phyloP scores from a whole-genome alignment of 148 eudicot species.

The Nepenthes gracilis region DNA sequence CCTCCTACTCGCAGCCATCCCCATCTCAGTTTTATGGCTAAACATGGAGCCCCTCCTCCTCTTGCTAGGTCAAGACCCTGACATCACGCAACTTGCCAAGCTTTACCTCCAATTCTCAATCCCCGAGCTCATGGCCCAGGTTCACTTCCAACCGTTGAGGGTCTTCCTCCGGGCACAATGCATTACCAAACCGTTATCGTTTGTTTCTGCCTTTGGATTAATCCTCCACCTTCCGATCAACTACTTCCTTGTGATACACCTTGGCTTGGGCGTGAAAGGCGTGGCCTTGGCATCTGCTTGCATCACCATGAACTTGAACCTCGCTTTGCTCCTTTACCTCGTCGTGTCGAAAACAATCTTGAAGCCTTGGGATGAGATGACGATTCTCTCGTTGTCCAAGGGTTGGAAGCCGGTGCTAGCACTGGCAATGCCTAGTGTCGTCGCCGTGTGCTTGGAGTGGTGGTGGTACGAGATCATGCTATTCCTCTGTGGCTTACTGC shows the following conservation, averaged over 20 bases:
- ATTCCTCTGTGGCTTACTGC: conserved; percentile 61
- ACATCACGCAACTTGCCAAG: conserved; percentile 49
- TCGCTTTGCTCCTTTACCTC: conserved; percentile 49
- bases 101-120: conserved; percentile 53
- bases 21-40: conserved; percentile 59
- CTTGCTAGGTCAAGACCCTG: conserved; percentile 49
- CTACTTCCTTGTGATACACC: conserved; percentile 36
- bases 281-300: conserved; percentile 64
- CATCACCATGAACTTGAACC: conserved; percentile 43
- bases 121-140: conserved; percentile 62
- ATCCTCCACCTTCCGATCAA: conserved; percentile 59
- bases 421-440: conserved; percentile 55
- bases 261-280: conserved; percentile 61
- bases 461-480: conserved; percentile 96
- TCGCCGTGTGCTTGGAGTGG: conserved; percentile 86
- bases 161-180: conserved; percentile 62
- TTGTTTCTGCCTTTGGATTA: conserved; percentile 35
- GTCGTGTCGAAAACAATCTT: conserved; percentile 16
- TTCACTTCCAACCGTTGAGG: conserved; percentile 49
- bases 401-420: conserved; percentile 64
- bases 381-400: conserved; percentile 29
- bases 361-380: conserved; percentile 63
- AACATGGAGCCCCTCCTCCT: conserved; percentile 55
- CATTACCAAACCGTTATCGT: conserved; percentile 42
- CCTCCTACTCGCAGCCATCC: conserved; percentile 41